A percentile compares a stretch with the other conserved stretches of the same genome.
phyloP scores from a whole-genome alignment of 495 filamentous ascomycete species.

The Talaromyces adpressus region DNA sequence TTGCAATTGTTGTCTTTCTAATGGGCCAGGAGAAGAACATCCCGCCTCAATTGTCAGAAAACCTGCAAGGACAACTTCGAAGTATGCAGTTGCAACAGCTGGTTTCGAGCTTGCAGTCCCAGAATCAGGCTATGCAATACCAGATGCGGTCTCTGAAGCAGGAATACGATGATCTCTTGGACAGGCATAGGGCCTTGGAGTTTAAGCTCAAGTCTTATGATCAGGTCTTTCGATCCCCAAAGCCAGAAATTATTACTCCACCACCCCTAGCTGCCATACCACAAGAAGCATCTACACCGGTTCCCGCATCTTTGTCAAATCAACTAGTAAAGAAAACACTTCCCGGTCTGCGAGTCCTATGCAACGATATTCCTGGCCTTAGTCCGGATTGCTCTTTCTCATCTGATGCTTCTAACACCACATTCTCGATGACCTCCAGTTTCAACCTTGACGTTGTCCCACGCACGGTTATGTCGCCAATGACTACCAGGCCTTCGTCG shows the following conservation, averaged over 20 bases:
- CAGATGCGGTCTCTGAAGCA: slow-evolving; percentile 32
- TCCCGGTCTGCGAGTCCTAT: slow-evolving; percentile 34
- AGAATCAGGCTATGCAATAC: slow-evolving; percentile 31
- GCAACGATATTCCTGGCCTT: slow-evolving; percentile 28
- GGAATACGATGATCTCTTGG: slow-evolving; percentile 30
- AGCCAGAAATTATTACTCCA: slow-evolving; percentile 26
- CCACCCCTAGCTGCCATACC: slow-evolving; percentile 21
- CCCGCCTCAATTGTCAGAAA: slow-evolving; percentile 32
- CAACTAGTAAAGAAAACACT: slow-evolving; percentile 26
- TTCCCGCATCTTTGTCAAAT: neutral
- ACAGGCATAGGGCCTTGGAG: slow-evolving; percentile 33
- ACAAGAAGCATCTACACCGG: slow-evolving; percentile 12
- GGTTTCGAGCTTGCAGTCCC: slow-evolving; percentile 30
- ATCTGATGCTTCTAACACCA: neutral
- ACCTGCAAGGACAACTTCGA: slow-evolving; percentile 35
- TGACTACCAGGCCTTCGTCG: slow-evolving; percentile 33
- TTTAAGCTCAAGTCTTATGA: slow-evolving; percentile 35
- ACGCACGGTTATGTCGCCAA: slow-evolving; percentile 22
- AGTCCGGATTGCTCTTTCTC: slow-evolving; percentile 20
- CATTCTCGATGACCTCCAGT: slow-evolving; percentile 12
- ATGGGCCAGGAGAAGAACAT: slow-evolving; percentile 34
- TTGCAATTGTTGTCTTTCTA: slow-evolving; percentile 32
- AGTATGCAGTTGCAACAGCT: slow-evolving; percentile 38
- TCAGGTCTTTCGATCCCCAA: slow-evolving; percentile 33
- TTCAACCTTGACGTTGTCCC: slow-evolving; percentile 25